Evolutionary conservation across 2,329 filamentous ascomycete genomes (phyloP).

Genomic region (Seiridium unicorne): DNA sequence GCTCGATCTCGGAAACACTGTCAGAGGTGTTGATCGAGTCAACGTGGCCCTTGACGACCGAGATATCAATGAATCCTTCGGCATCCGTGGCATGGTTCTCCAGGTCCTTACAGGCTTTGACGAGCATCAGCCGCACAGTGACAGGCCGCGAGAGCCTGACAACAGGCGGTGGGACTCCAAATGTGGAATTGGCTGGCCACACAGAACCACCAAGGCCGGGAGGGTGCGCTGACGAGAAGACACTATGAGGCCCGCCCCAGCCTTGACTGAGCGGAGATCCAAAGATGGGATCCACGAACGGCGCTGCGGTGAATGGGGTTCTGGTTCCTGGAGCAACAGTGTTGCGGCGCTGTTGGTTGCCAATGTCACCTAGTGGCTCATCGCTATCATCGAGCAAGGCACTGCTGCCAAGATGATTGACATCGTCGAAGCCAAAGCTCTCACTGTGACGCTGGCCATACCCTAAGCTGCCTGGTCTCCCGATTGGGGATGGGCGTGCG

Average conservation of each 20-base stretch:
- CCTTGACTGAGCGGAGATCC: conserved; percentile 21
- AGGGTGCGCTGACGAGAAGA: conserved; percentile 36
- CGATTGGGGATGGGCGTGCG: conserved; percentile 80
- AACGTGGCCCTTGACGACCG: conserved; percentile 64
- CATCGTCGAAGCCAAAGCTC: conserved; percentile 62
- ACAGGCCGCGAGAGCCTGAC: conserved; percentile 62
- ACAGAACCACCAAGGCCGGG: conserved; percentile 44
- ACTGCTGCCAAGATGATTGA: conserved; percentile 85
- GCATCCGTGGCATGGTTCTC: conserved; percentile 39
- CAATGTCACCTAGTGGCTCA: conserved; percentile 45
- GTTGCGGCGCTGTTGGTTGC: conserved; percentile 38
- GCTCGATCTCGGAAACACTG: conserved; percentile 58
- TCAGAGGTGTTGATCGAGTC: conserved; percentile 49
- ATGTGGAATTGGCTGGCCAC: conserved; percentile 29
- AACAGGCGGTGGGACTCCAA: conserved; percentile 26
- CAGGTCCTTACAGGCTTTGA: conserved; percentile 71
- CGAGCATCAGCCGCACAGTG: conserved; percentile 70
- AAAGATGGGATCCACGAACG: conserved; percentile 41
- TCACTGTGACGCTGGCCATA: conserved; percentile 44
- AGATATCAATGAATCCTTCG: conserved; percentile 70
- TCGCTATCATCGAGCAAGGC: conserved; percentile 78
- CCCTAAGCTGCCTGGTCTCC: conserved; percentile 74
- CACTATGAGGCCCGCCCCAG: conserved; percentile 38
- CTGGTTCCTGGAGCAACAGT: conserved; percentile 52
- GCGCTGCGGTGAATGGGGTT: conserved; percentile 37